Base-by-base conservation (phyloP, 2,329 filamentous ascomycete species). In the Dothideomycetidae sp. region DNA sequence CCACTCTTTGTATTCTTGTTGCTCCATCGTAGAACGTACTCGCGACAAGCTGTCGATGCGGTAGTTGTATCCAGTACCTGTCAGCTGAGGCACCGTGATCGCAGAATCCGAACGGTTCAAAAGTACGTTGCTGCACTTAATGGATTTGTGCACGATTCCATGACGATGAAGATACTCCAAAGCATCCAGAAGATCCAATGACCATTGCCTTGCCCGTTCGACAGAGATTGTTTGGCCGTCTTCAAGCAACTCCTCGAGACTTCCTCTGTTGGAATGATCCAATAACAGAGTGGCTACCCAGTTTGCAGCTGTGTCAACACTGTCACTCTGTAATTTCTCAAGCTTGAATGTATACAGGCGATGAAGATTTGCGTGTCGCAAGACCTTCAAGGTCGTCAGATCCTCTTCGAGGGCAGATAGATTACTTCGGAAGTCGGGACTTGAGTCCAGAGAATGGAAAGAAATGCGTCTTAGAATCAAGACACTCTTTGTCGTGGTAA, bases 181-280 rank as follows among this genome's bases (percentile, higher is more conserved):
- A 0, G 79, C 90, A 59, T 94, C 84, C 16, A 98, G 70, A 12
- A 98, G 67, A 50, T 93, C 84, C 42, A 86, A 75, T n/a, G 84
- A 90, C 79, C 85, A 96, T 15, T 82, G 77, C 37, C 85, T 78
- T 31, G 86, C 77, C 53, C 78, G 86, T 45, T 73, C 72, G 36
- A 81, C 71, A 29, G 79, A 73, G 35, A 94, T 63, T 17, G 43
- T 42, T 29, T 44, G 36, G 3, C 81, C 83, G 29, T 84, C 75
- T 40, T 88, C 79, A 18, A 98, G 66, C 13, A 92, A 66, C 49
- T 93, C 84, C 17, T 78, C 73, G 10, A 98, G 62, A 0, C 86
- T 82, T 0, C 84, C 85, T 54, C 82, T 85, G 36, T 84, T 79
- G 9, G 82, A 81, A 49, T 82, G 70, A 33, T 86, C 80, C 29